A percentile compares a stretch with the other conserved stretches of the same genome.
phyloP scores from a whole-genome alignment of 805 yeast species.

The Limtongozyma cylindracea region DNA sequence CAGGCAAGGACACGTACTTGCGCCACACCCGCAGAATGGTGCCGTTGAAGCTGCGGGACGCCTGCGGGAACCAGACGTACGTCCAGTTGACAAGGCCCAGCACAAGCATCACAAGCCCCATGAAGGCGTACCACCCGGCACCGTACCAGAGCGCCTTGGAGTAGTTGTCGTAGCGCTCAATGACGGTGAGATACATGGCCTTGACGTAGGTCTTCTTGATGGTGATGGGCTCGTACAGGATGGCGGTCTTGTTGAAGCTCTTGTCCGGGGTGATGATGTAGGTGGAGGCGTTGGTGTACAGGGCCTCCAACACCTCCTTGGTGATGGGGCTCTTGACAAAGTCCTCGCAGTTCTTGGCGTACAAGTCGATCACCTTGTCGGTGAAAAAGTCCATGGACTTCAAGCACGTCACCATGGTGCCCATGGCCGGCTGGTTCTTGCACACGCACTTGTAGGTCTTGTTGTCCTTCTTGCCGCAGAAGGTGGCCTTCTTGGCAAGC shows the following conservation, averaged over 20 bases:
- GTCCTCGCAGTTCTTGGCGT: constrained; percentile 2
- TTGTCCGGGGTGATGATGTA: constrained; percentile 9
- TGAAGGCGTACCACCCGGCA: constrained; percentile 7
- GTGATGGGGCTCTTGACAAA: constrained; percentile 7
- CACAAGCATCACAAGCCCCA: constrained; percentile 8
- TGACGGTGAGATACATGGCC: constrained; percentile 6
- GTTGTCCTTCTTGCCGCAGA: constrained; percentile 5
- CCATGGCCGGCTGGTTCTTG: constrained; percentile 12
- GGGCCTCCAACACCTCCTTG: constrained; percentile 6
- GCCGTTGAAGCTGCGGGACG: background rate
- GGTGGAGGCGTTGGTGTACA: constrained; percentile 15
- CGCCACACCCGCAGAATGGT: background rate
- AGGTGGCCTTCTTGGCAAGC: constrained; percentile 6
- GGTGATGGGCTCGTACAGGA: constrained; percentile 12
- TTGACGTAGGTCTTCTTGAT: constrained; percentile 4
- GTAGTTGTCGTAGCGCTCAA: constrained; percentile 8
- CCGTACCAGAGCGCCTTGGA: constrained; percentile 15
- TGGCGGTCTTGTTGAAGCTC: constrained; percentile 6
- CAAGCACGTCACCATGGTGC: constrained; percentile 12
- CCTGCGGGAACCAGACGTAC: constrained; percentile 1
- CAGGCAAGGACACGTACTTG: background rate
- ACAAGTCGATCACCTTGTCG: constrained; percentile 2
- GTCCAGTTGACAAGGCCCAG: constrained; percentile 9
- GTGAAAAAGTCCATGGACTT: constrained; percentile 4
- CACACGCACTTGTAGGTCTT: constrained; percentile 10